Conservation (phyloP, 1,139 yeast genomes). For the Yamadazyma triangularis region DNA sequence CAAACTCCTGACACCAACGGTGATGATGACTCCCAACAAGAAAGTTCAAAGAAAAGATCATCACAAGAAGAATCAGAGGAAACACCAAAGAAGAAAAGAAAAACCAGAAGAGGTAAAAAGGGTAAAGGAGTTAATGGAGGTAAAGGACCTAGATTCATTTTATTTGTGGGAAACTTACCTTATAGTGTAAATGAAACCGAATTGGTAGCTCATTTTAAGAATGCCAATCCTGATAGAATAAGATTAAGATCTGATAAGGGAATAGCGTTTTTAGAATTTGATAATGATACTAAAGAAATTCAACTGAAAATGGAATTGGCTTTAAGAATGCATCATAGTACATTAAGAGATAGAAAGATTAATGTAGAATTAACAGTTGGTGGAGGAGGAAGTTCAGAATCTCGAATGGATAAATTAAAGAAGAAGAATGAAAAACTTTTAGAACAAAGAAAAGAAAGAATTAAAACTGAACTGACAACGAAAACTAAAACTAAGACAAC, state of each 20-base stretch:
- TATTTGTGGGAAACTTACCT: conserved; percentile 93
- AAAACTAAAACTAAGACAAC: conserved; percentile 19
- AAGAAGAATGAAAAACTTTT: conserved; percentile 72
- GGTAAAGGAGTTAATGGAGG: conserved; percentile 51
- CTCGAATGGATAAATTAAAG: conserved; percentile 65
- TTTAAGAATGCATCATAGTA: conserved; percentile 73
- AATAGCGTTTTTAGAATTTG: conserved; percentile 89
- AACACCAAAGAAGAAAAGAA: conserved; percentile 58
- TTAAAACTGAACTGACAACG: conserved; percentile 35
- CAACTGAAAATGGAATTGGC: conserved; percentile 81
- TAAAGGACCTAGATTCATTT: conserved; percentile 65
- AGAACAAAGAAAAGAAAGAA: conserved; percentile 56
- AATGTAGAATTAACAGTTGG: conserved; percentile 97
- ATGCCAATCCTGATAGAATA: conserved; percentile 66
- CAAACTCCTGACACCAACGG: conserved; percentile 16
- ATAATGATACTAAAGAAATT: conserved; percentile 56
- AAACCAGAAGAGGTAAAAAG: conserved; percentile 74
- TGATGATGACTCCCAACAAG: conserved; percentile 13
- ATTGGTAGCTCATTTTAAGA: conserved; percentile 68
- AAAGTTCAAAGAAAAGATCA: conserved; percentile 15
- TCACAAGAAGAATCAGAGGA: conserved; percentile 14
- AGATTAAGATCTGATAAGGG: conserved; percentile 83
- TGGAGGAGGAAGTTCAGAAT: conserved; percentile 89
- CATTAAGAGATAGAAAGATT: conserved; percentile 65
- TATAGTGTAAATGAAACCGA: conserved; percentile 62